Base-by-base conservation (phyloP, 176 grass and related monocot genomes). In the Avena sativa region DNA sequence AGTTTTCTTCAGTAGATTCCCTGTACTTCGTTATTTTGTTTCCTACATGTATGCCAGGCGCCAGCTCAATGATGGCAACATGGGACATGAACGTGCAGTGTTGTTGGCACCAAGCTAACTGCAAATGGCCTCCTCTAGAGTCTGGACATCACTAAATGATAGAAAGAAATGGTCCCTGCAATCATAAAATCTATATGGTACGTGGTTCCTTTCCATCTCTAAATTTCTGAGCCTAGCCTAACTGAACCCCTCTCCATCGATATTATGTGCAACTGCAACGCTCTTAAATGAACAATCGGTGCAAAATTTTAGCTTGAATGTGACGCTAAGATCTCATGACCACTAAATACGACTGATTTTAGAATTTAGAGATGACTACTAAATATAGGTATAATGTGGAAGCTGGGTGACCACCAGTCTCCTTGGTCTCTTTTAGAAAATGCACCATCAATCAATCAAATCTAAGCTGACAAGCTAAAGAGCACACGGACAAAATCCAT, bases 141-240 rank as follows among this genome's bases (percentile, higher is more conserved):
- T 52, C 73, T 66, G 11, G 36, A 61, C 2, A 76, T 81, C 86
- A 87, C 13, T 19, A 20, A 80, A 80, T 74, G 56, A 84, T 72
- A 44, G 58, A 79, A 85, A 63, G 77, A 62, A 88, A 81, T 85
- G 82, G 86, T 89, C 83, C 86, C 66, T 12, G 10, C 13, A 4
- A 82, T 83, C 83, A 92, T 89, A 73, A 88, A 74, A 79, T 82
- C 44, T 92, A 36, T 88, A 57, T 9, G 14, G 55, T 92, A 88
- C 67, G 59, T 36, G 10, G 23, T 25, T 66, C 53, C 85, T 78
- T 78, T 68, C 46, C 28, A 72, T 51, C 15, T 82, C 57, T 78
- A 60, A 91, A 82, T 74, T 57, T 60, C 61, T 52, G 78, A 69
- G 32, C 26, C 60, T 12, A 86, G 12, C 23, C 16, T 76, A 81